Evolutionary conservation across 768 basidiomycete species (phyloP).

Genomic region (Amanita rubescens): DNA sequence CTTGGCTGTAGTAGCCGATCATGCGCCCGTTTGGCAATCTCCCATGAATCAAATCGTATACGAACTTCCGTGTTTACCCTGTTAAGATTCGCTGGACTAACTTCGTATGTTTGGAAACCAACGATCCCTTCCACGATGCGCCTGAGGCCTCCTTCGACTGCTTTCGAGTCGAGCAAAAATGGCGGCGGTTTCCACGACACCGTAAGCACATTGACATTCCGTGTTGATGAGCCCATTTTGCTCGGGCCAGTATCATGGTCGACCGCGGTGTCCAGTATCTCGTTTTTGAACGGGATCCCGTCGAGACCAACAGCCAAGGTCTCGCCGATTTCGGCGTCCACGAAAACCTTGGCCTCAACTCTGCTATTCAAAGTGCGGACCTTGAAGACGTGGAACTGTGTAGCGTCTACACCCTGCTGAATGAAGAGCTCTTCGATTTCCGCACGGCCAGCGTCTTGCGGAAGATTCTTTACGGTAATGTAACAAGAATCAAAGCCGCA

Average conservation of each 20-base stretch:
- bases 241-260: constrained; percentile 29
- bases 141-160: not conserved
- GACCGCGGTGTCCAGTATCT: constrained; percentile 31
- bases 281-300: constrained; percentile 36
- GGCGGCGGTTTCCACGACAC: constrained; percentile 48
- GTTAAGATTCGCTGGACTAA: constrained; percentile 3
- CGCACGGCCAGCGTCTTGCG: constrained; percentile 27
- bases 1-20: constrained; percentile 25
- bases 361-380: constrained; percentile 20
- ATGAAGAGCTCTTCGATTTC: constrained; percentile 38
- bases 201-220: constrained; percentile 32
- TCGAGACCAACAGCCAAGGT: constrained; percentile 38
- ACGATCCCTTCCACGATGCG: not conserved
- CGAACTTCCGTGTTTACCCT: constrained; percentile 18
- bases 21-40: constrained; percentile 36
- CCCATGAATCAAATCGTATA: constrained; percentile 19
- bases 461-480: constrained; percentile 39
- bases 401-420: constrained; percentile 32
- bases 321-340: constrained; percentile 33
- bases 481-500: constrained; percentile 48
- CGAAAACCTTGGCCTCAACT: constrained; percentile 35
- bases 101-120: not conserved
- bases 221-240: constrained; percentile 32
- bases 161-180: constrained; percentile 14
- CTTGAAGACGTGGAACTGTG: constrained; percentile 26